Evolutionary conservation across 176 grass and related monocot genomes (phyloP).

Genomic region (Hyparrhenia diplandra): DNA sequence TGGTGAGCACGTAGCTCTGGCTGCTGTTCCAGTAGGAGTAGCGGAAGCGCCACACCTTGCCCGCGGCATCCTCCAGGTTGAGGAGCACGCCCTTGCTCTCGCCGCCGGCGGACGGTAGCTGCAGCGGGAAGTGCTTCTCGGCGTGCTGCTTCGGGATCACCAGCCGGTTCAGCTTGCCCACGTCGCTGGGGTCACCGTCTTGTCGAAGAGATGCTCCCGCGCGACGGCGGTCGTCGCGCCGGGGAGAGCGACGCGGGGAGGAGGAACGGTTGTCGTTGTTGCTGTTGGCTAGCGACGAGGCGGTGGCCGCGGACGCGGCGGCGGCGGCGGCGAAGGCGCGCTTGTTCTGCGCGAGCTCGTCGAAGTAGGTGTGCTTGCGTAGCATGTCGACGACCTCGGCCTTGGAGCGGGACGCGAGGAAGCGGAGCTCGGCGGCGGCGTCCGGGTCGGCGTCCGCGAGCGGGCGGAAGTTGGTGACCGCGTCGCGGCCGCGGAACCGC

Average conservation of each 20-base stretch:
- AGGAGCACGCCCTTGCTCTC: conserved; percentile 69
- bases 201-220: conserved; percentile 85
- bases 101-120: conserved; percentile 1
- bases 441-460: conserved; percentile 43
- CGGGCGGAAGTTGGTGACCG: conserved; percentile 85
- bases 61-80: conserved; percentile 76
- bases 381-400: conserved; percentile 96
- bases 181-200: conserved; percentile 89
- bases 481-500: conserved; percentile 91
- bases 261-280: not conserved
- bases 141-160: conserved; percentile 96
- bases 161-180: conserved; percentile 89
- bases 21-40: conserved; percentile 99
- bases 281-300: not conserved
- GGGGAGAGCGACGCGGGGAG: not conserved
- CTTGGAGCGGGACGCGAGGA: conserved; percentile 74
- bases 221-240: not conserved
- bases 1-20: conserved; percentile 99
- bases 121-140: conserved; percentile 81
- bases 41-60: conserved; percentile 85
- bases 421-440: conserved; percentile 48
- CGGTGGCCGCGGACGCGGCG: not conserved
- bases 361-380: conserved; percentile 85
- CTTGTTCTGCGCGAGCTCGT: conserved; percentile 32
- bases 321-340: not conserved